Evolutionary conservation across 352 stramenopile genomes (phyloP).

Genomic region (Phytophthora brassicae): DNA sequence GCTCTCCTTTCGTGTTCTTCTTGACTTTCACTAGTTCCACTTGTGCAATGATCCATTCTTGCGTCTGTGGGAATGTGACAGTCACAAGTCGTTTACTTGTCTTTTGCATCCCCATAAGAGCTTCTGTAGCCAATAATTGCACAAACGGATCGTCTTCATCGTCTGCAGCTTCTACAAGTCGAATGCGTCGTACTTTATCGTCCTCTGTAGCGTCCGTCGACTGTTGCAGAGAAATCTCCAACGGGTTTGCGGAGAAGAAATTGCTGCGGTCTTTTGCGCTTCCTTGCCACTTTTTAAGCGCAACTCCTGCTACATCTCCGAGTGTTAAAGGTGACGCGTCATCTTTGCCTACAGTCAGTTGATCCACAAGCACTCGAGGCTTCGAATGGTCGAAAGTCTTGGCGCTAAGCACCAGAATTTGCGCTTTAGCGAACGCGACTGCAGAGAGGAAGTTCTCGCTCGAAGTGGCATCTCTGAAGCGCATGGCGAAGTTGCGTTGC

Average conservation of each 20-base stretch:
- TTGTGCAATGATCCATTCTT: constrained; percentile 67
- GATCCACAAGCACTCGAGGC: constrained; percentile 40
- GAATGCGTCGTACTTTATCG: constrained; percentile 52
- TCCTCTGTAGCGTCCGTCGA: constrained; percentile 24
- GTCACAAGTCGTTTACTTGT: constrained; percentile 54
- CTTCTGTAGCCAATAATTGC: constrained; percentile 44
- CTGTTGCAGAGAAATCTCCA: constrained; percentile 44
- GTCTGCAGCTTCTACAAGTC: constrained; percentile 24
- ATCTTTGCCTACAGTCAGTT: constrained; percentile 48
- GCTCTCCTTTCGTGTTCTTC: constrained; percentile 44
- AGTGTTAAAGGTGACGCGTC: constrained; percentile 36
- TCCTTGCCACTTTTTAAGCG: constrained; percentile 55
- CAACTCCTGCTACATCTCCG: constrained; percentile 58
- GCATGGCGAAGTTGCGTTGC: constrained; percentile 74
- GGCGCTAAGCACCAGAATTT: constrained; percentile 37
- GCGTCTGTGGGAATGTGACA: constrained; percentile 42
- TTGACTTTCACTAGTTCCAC: constrained; percentile 80
- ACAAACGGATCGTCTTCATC: constrained; percentile 31
- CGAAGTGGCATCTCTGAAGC: constrained; percentile 56
- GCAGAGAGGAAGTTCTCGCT: constrained; percentile 49
- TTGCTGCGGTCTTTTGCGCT: constrained; percentile 4
- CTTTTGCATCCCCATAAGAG: constrained; percentile 68
- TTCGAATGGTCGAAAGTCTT: constrained; percentile 25
- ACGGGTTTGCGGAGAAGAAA: constrained; percentile 62
- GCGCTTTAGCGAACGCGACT: constrained; percentile 55